Evolutionary conservation across 306 rosid genomes (phyloP).

Genomic region (Cucurbita ficifolia): DNA sequence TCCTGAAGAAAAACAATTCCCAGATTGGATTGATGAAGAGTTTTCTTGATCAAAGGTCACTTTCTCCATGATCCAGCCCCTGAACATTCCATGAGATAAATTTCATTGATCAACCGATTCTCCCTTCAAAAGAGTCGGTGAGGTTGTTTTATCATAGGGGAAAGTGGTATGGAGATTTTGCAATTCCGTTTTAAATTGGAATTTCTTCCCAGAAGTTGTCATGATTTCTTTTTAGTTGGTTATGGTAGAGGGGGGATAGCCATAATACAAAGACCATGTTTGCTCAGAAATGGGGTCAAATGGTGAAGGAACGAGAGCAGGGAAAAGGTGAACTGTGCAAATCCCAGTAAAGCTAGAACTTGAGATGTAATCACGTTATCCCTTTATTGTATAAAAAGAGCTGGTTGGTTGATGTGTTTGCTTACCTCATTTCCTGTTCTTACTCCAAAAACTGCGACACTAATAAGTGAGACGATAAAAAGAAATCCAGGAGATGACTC

Average conservation of each 20-base stretch:
- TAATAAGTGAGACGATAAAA: no score
- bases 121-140: no score
- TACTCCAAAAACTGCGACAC: no score
- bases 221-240: not conserved
- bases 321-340: not conserved
- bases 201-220: not conserved
- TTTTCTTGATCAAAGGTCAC: not conserved
- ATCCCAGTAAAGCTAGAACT: no score
- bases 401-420: no score
- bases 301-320: not conserved
- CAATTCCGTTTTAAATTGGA: not conserved
- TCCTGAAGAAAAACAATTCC: not conserved
- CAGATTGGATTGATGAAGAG: not conserved
- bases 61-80: not conserved
- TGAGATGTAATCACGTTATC: no score
- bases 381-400: no score
- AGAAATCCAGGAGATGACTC: no score
- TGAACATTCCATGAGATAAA: not conserved
- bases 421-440: no score
- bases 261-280: no score
- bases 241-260: not conserved
- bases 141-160: not conserved
- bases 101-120: no score
- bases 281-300: not conserved
- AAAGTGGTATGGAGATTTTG: not conserved